Percentiles rank a stretch among this genome's conserved stretches.
phyloP scores from a whole-genome alignment of 1,139 yeast species.

The Insectozyma bohioensis region DNA sequence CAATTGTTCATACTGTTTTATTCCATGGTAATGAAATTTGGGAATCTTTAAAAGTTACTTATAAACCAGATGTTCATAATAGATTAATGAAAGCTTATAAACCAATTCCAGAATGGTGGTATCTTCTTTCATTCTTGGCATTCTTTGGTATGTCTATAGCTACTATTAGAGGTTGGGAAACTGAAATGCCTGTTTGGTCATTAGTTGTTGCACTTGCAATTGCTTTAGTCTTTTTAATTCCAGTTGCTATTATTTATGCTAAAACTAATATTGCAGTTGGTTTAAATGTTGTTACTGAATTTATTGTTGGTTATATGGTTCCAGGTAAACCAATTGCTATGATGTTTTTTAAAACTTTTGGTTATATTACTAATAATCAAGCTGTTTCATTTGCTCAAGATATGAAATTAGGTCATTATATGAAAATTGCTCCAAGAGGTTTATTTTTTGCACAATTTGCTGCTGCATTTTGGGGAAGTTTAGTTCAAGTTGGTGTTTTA shows the following conservation, averaged over 20 bases:
- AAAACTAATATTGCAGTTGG: slow-evolving; percentile 46
- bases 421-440: slow-evolving; percentile 50
- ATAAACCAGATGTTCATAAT: slow-evolving; percentile 60
- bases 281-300: slow-evolving; percentile 46
- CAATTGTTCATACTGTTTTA: slow-evolving; percentile 51
- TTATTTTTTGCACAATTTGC: slow-evolving; percentile 46
- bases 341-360: slow-evolving; percentile 49
- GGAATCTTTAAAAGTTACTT: slow-evolving; percentile 42
- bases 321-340: slow-evolving; percentile 49
- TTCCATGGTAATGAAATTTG: slow-evolving; percentile 58
- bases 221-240: slow-evolving; percentile 41
- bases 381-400: slow-evolving; percentile 55
- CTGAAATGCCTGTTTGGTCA: slow-evolving; percentile 43
- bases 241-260: slow-evolving; percentile 44
- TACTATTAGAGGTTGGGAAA: slow-evolving; percentile 41
- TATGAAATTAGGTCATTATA: slow-evolving; percentile 55
- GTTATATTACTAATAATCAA: slow-evolving; percentile 54
- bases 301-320: slow-evolving; percentile 46
- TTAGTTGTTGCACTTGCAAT: slow-evolving; percentile 40
- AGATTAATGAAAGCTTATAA: slow-evolving; percentile 58
- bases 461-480: slow-evolving; percentile 46
- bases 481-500: slow-evolving; percentile 46
- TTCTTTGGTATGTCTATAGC: slow-evolving; percentile 43
- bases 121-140: slow-evolving; percentile 40
- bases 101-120: slow-evolving; percentile 74